Percentiles rank a stretch among this genome's conserved stretches.
These are phyloP conservation scores for Paecilomyces variotii DNA, from an alignment of 2,329 filamentous ascomycete species.

Conservation along the genomic window DNA sequence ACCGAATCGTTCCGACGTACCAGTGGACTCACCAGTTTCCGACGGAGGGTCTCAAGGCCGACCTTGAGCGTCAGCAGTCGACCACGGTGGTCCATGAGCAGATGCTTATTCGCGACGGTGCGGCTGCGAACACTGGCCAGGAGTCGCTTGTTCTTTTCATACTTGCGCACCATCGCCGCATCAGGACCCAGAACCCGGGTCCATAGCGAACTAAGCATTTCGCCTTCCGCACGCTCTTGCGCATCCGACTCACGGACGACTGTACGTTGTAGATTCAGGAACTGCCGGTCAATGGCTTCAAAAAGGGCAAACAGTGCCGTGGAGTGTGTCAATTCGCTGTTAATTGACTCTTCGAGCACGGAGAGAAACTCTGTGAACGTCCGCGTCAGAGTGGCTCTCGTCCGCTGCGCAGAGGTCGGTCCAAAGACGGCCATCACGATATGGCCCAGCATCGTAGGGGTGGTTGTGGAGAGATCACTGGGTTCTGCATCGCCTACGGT, in stretches of 20 bases:
- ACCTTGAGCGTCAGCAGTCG: conserved; percentile 76
- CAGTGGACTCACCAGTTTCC: conserved; percentile 76
- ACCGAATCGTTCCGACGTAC: conserved; percentile 58
- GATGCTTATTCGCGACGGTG: conserved; percentile 78
- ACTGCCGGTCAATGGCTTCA: conserved; percentile 82
- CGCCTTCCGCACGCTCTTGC: conserved; percentile 72
- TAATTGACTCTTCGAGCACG: conserved; percentile 82
- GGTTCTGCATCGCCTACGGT: conserved; percentile 10
- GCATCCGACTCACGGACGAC: conserved; percentile 75
- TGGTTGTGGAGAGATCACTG: conserved; percentile 21
- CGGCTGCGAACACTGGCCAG: conserved; percentile 71
- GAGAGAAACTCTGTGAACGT: conserved; percentile 82
- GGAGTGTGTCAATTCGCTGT: conserved; percentile 72
- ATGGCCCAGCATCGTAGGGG: conserved; percentile 60
- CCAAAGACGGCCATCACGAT: conserved; percentile 69
- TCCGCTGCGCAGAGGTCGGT: conserved; percentile 70
- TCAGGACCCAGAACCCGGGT: conserved; percentile 72
- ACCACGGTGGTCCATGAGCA: conserved; percentile 79
- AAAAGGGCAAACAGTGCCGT: conserved; percentile 81
- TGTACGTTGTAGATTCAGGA: conserved; percentile 76
- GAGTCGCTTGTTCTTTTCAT: conserved; percentile 78
- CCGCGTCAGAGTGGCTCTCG: conserved; percentile 69
- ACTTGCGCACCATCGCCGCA: conserved; percentile 70
- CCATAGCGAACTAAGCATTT: conserved; percentile 80
- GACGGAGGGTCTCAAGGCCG: conserved; percentile 73